These are phyloP conservation scores for Blumeriella jaapii DNA, from an alignment of 2,329 filamentous ascomycete species.

Conservation along the genomic window DNA sequence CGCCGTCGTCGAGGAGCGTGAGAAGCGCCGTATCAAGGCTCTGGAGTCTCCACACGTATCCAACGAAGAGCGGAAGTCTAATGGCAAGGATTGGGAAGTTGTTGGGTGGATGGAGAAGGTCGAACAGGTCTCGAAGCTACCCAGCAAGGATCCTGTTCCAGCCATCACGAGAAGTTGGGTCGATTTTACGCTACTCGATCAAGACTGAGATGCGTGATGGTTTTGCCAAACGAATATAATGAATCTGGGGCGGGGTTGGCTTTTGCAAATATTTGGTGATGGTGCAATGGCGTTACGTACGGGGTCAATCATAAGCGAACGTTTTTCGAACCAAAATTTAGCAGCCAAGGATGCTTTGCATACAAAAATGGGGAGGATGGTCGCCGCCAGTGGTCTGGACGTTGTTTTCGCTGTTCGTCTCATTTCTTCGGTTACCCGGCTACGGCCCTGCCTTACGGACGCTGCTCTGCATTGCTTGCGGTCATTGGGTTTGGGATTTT, in stretches of 20 bases:
- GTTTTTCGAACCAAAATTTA: slow-evolving; percentile 1
- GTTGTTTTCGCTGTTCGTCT: too few species aligned
- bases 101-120: slow-evolving; percentile 28
- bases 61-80: slow-evolving; percentile 21
- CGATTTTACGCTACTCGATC: slow-evolving; percentile 13
- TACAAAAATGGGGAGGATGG: neutral
- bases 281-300: slow-evolving; percentile 19
- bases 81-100: slow-evolving; percentile 23
- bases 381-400: neutral
- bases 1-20: slow-evolving; percentile 43
- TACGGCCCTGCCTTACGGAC: neutral
- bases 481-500: too few species aligned
- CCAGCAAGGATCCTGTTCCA: slow-evolving; percentile 17
- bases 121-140: slow-evolving; percentile 6
- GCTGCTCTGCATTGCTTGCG: too few species aligned
- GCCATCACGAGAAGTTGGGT: slow-evolving; percentile 21
- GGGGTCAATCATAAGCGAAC: neutral
- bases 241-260: slow-evolving; percentile 6
- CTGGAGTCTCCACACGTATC: slow-evolving; percentile 15
- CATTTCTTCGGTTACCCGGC: too few species aligned
- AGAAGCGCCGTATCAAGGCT: slow-evolving; percentile 36
- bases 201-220: slow-evolving; percentile 3
- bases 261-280: slow-evolving; percentile 13
- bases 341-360: slow-evolving; percentile 1
- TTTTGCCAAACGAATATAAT: slow-evolving; percentile 4